Base-by-base conservation (phyloP, 2,329 filamentous ascomycete species). In the Diaporthe sp. region DNA sequence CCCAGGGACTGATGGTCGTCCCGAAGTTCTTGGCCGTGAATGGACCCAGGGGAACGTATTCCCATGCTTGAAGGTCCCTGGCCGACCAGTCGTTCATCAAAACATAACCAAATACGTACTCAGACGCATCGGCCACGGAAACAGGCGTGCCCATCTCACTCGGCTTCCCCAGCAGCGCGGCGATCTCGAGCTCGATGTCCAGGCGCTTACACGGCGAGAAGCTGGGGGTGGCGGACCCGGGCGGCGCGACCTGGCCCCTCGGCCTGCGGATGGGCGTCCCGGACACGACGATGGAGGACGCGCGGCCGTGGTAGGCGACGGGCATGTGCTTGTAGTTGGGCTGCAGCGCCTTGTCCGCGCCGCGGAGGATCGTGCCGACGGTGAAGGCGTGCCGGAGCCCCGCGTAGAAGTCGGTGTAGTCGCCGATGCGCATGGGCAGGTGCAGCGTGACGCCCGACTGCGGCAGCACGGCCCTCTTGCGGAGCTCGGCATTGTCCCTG, bases 381-480 rank as follows among this genome's bases (percentile, higher is more conserved):
- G 85, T 85, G 86, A 92, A 94, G 8, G 94, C 94, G 84, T 97
- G 94, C 81, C 95, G 92, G 79, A 93, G 86, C 65, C 94, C 94
- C 20, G 93, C 94, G 81, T 94, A 97, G 85, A 97, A 97, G 82
- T 97, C 94, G 2, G 94, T 95, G 82, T 96, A 96, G 81, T 96
- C 94, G 44, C 94, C 93, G 80, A 96, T 95, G 53, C 90, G 87
- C 87, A 97, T 90, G 1, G 94, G 94, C 1, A 96, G 80, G 78
- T 96, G 94, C 80, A 90, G 92, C 76, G 86, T 89, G n/a, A 92
- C 89, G 6, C 89, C 88, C 39, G 82, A 68, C 2, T 80, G 75
- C 15, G 80, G 80, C 7, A 86, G 9, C n/a, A 85, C 73, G 9
- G 81, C 82, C 3, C 76, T 58, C 13, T 80, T 73, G 57, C 80